phyloP scores from a whole-genome alignment of 345 rosid species.

The Abelmoschus esculentus region DNA sequence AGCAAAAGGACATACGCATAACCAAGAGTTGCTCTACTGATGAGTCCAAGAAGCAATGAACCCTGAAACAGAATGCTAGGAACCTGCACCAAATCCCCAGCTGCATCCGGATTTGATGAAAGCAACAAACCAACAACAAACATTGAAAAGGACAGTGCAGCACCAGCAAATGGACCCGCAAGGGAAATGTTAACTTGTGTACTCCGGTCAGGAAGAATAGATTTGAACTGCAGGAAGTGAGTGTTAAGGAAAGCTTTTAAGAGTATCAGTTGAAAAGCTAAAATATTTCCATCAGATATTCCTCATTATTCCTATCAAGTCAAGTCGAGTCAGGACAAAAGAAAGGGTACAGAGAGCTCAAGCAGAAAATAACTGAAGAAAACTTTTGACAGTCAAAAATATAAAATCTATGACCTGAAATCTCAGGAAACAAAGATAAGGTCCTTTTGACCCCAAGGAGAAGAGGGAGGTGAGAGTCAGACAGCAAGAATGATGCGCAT shows the following conservation, averaged over 20 bases:
- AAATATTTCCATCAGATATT: no score
- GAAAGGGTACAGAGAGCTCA: neutral
- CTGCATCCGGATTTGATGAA: constrained; percentile 60
- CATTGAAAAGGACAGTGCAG: constrained; percentile 81
- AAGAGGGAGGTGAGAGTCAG: neutral
- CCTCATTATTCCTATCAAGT: neutral
- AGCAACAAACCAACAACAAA: constrained; percentile 79
- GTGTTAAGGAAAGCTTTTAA: no score
- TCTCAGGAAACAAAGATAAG: neutral
- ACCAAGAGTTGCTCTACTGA: constrained; percentile 88
- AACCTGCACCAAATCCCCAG: constrained; percentile 83
- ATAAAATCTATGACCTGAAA: constrained; percentile 1
- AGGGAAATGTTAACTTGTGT: constrained; percentile 82
- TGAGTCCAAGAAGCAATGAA: constrained; percentile 89
- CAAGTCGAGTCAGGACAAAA: neutral
- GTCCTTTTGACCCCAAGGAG: neutral
- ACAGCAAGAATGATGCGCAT: neutral
- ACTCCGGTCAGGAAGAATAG: constrained; percentile 85
- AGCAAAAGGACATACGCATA: constrained; percentile 55
- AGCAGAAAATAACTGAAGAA: neutral
- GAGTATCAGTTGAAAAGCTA: no score
- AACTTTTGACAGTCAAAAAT: neutral
- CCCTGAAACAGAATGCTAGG: constrained; percentile 92
- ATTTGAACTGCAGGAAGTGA: constrained; percentile 62
- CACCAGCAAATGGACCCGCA: constrained; percentile 94